These are phyloP conservation scores for Claviceps pusilla DNA, from an alignment of 2,329 filamentous ascomycete genomes.

Conservation along the genomic window DNA sequence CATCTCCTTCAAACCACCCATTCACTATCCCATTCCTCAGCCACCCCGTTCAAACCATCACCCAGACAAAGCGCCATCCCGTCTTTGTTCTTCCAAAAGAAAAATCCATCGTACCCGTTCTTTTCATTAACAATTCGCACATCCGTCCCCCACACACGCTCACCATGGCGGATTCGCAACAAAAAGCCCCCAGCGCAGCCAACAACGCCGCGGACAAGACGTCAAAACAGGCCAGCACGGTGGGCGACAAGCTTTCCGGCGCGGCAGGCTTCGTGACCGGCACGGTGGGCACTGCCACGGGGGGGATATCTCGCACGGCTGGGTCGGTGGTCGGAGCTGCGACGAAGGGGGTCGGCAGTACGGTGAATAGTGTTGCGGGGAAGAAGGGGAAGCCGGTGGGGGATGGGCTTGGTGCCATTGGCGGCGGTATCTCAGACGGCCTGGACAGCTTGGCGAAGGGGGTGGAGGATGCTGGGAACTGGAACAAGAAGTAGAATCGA, in stretches of 20 bases:
- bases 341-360: slow-evolving; percentile 41
- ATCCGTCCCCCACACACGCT: not conserved
- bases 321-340: slow-evolving; percentile 33
- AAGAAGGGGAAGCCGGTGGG: slow-evolving; percentile 39
- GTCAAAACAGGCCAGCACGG: slow-evolving; percentile 11
- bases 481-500: slow-evolving; percentile 25
- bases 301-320: slow-evolving; percentile 25
- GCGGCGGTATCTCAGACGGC: slow-evolving; percentile 38
- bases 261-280: slow-evolving; percentile 25
- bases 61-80: too few relatives aligned
- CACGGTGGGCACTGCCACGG: slow-evolving; percentile 25
- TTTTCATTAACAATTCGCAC: too few relatives aligned
- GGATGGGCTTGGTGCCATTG: slow-evolving; percentile 37
- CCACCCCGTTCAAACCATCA: too few relatives aligned
- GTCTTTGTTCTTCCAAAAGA: too few relatives aligned
- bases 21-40: too few relatives aligned
- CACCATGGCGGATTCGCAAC: slow-evolving; percentile 3
- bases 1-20: too few relatives aligned
- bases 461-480: slow-evolving; percentile 42
- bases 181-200: slow-evolving; percentile 2
- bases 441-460: slow-evolving; percentile 34
- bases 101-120: too few relatives aligned
- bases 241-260: slow-evolving; percentile 18
- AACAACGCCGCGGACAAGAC: slow-evolving; percentile 2
- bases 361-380: slow-evolving; percentile 37